phyloP scores from a whole-genome alignment of 2,329 filamentous ascomycete species.

The Aspergillus felis region DNA sequence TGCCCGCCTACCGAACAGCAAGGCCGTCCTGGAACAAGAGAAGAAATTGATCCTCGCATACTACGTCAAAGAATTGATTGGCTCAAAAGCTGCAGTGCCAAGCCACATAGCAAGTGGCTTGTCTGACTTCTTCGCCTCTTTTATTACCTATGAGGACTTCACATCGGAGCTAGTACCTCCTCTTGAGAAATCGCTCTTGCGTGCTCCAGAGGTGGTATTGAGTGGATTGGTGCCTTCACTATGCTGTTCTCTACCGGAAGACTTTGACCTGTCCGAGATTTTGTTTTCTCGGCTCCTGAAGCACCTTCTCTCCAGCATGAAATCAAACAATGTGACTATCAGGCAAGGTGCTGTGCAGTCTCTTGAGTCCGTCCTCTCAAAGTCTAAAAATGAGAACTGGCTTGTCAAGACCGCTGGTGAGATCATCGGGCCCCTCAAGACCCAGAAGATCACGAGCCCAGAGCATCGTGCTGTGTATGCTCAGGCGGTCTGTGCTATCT shows the following conservation, averaged over 20 bases:
- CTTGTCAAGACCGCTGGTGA: constrained; percentile 72
- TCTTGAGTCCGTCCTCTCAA: constrained; percentile 66
- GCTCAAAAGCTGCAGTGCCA: constrained; percentile 69
- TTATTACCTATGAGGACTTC: constrained; percentile 70
- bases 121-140: constrained; percentile 75
- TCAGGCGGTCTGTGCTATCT: constrained; percentile 68
- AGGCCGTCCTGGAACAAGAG: constrained; percentile 57
- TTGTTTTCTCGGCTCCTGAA: constrained; percentile 73
- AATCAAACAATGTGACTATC: constrained; percentile 78
- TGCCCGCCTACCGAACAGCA: constrained; percentile 63
- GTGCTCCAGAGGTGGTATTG: constrained; percentile 85
- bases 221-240: constrained; percentile 73
- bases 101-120: constrained; percentile 69
- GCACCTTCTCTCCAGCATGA: constrained; percentile 81
- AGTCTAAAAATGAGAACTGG: constrained; percentile 55
- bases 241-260: constrained; percentile 62
- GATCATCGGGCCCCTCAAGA: constrained; percentile 72
- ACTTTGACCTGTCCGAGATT: constrained; percentile 72
- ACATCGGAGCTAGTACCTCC: constrained; percentile 71
- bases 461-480: constrained; percentile 82
- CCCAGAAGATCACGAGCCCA: constrained; percentile 75
- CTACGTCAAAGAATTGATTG: constrained; percentile 79
- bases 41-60: constrained; percentile 76
- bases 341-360: constrained; percentile 70
- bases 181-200: constrained; percentile 81